A percentile compares a stretch with the other conserved stretches of the same genome.
Conservation (phyloP, 1,284 basidiomycete species). For the Volvariella volvacea region DNA sequence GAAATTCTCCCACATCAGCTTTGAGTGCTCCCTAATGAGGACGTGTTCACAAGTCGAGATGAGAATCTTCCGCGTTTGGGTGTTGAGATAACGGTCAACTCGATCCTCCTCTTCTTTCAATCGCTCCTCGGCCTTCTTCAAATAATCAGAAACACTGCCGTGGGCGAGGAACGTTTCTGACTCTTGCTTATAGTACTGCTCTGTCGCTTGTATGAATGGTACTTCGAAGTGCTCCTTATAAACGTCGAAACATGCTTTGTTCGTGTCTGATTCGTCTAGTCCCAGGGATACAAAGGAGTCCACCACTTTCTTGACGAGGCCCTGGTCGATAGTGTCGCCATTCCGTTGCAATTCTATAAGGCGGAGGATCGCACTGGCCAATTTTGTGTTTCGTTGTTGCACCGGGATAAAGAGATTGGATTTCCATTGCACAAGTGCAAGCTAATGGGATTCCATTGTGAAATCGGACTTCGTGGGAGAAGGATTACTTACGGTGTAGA, state of each 20-base stretch:
- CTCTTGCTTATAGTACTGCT: slow-evolving; percentile 88
- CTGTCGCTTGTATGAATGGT: slow-evolving; percentile 85
- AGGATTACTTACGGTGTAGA: slow-evolving; percentile 81
- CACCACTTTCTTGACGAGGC: slow-evolving; percentile 92
- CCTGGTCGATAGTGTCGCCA: slow-evolving; percentile 90
- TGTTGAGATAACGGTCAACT: slow-evolving; percentile 92
- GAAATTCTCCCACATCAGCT: slow-evolving; percentile 93
- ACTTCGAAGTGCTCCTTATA: slow-evolving; percentile 90
- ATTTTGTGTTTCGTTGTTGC: slow-evolving; percentile 72
- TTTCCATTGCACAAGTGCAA: slow-evolving; percentile 96
- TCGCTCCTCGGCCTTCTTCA: slow-evolving; percentile 92
- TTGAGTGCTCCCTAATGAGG: slow-evolving; percentile 83
- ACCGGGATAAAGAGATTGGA: slow-evolving; percentile 85
- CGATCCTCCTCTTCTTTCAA: slow-evolving; percentile 93
- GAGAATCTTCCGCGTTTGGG: slow-evolving; percentile 79
- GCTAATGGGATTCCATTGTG: slow-evolving; percentile 35
- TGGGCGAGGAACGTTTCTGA: slow-evolving; percentile 86
- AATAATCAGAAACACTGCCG: slow-evolving; percentile 92
- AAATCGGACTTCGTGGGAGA: slow-evolving; percentile 2
- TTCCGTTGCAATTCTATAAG: slow-evolving; percentile 92
- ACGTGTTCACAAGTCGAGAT: slow-evolving; percentile 90
- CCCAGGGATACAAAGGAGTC: slow-evolving; percentile 97
- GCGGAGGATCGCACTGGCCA: slow-evolving; percentile 82
- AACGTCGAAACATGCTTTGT: slow-evolving; percentile 89
- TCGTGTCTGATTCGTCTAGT: slow-evolving; percentile 85